A percentile compares a stretch with the other conserved stretches of the same genome.
Conservation (phyloP, 163 green algal genomes). For the Smithsoniella earleae region DNA sequence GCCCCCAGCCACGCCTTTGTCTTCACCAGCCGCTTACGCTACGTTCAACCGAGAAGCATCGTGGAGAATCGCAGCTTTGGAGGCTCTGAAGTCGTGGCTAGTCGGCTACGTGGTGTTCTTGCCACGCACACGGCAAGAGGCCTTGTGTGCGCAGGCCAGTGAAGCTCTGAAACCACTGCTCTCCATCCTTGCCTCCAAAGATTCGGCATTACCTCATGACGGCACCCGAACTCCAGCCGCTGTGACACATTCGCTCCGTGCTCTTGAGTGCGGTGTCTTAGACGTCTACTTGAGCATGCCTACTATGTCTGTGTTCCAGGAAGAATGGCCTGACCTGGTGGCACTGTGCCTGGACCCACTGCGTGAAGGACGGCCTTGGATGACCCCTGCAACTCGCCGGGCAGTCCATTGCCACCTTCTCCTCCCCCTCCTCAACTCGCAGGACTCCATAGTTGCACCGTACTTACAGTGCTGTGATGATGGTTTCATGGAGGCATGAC, state of each 20-base stretch:
- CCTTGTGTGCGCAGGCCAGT: background rate
- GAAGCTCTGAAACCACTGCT: background rate
- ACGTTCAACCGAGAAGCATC: background rate
- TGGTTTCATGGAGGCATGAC: slow-evolving; percentile 3
- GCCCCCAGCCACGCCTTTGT: background rate
- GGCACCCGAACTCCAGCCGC: background rate
- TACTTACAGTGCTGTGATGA: slow-evolving; percentile 20
- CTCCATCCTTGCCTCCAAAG: background rate
- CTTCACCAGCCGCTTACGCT: background rate
- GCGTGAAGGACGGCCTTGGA: slow-evolving; percentile 1
- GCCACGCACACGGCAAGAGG: background rate
- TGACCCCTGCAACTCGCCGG: slow-evolving; percentile 11
- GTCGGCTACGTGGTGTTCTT: slow-evolving; percentile 14
- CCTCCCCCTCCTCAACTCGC: slow-evolving; percentile 19
- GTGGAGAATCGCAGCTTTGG: background rate
- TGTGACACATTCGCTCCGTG: slow-evolving; percentile 2
- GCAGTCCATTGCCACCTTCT: slow-evolving; percentile 12
- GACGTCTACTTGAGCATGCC: background rate
- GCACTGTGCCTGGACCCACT: slow-evolving; percentile 14
- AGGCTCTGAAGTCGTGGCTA: slow-evolving; percentile 15
- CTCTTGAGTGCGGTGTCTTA: background rate
- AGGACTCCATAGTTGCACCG: background rate
- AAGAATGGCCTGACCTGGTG: background rate
- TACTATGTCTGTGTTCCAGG: background rate
- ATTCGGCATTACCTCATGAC: background rate